These are phyloP conservation scores for Buddleja alternifolia DNA, from an alignment of 257 asterid genomes.

Conservation along the genomic window DNA sequence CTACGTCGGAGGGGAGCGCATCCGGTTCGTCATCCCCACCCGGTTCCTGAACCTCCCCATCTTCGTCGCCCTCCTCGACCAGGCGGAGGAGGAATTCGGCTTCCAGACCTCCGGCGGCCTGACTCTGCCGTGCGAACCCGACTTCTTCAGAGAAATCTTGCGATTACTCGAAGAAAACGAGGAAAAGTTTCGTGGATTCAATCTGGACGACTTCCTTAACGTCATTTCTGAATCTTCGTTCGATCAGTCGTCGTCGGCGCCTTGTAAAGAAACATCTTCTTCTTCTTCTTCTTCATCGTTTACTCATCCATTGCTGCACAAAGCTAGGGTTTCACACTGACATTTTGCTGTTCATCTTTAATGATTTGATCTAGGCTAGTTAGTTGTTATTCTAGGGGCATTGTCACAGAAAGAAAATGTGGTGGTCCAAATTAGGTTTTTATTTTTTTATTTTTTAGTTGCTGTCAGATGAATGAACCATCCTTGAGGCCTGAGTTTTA, in stretches of 20 bases:
- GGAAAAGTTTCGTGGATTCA: slow-evolving; percentile 41
- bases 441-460: background rate
- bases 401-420: too few relatives aligned
- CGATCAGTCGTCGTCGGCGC: slow-evolving; percentile 31
- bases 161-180: slow-evolving; percentile 51
- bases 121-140: slow-evolving; percentile 60
- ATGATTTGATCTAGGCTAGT: background rate
- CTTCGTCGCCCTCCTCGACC: slow-evolving; percentile 49
- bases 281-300: slow-evolving; percentile 35
- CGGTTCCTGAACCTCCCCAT: slow-evolving; percentile 63
- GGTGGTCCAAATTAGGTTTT: background rate
- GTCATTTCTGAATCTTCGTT: slow-evolving; percentile 34
- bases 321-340: slow-evolving; percentile 47
- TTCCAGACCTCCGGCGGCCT: slow-evolving; percentile 57
- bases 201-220: slow-evolving; percentile 48
- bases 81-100: slow-evolving; percentile 79
- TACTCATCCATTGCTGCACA: slow-evolving; percentile 51
- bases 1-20: slow-evolving; percentile 51
- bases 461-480: slow-evolving; percentile 30
- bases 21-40: slow-evolving; percentile 69
- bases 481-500: slow-evolving; percentile 45
- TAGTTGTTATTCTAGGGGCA: too few relatives aligned
- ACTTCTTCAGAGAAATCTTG: slow-evolving; percentile 43
- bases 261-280: slow-evolving; percentile 49
- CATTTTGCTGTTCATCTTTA: background rate